phyloP scores from a whole-genome alignment of 805 yeast species.

The Candida nitratophila region DNA sequence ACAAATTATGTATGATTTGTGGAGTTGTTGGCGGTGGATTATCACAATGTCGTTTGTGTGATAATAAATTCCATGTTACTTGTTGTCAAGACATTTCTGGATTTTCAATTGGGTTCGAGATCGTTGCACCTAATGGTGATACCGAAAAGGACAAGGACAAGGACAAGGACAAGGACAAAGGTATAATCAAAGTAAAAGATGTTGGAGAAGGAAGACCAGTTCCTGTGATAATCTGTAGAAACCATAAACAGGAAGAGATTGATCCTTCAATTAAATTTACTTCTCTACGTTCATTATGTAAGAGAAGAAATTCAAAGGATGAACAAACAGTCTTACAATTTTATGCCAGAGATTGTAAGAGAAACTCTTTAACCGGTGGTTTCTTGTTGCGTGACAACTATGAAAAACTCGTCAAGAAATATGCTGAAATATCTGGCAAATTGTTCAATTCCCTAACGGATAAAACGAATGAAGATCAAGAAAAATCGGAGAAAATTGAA shows the following conservation, averaged over 20 bases:
- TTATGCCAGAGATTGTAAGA: constrained; percentile 30
- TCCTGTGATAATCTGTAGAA: constrained; percentile 41
- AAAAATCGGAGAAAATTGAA: neutral
- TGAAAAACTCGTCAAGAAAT: constrained; percentile 1
- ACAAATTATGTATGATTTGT: constrained; percentile 38
- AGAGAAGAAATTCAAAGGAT: constrained; percentile 16
- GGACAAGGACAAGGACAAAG: constrained; percentile 10
- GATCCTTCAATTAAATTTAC: constrained; percentile 4
- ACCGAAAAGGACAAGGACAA: constrained; percentile 11
- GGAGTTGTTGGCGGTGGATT: constrained; percentile 42
- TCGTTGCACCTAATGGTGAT: constrained; percentile 19
- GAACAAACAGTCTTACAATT: constrained; percentile 27
- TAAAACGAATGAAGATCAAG: no score
- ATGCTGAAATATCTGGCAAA: no score
- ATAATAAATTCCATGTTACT: constrained; percentile 38
- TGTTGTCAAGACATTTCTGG: constrained; percentile 48
- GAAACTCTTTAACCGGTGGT: constrained; percentile 6
- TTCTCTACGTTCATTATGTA: constrained; percentile 25
- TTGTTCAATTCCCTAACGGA: no score
- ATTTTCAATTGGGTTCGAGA: constrained; percentile 48
- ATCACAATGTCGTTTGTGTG: constrained; percentile 39
- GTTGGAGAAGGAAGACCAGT: constrained; percentile 30
- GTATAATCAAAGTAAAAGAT: constrained; percentile 14
- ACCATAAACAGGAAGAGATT: constrained; percentile 10
- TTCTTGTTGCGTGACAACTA: constrained; percentile 3